These are phyloP conservation scores for Rubus idaeus DNA, from an alignment of 306 rosid genomes.

Conservation along the genomic window DNA sequence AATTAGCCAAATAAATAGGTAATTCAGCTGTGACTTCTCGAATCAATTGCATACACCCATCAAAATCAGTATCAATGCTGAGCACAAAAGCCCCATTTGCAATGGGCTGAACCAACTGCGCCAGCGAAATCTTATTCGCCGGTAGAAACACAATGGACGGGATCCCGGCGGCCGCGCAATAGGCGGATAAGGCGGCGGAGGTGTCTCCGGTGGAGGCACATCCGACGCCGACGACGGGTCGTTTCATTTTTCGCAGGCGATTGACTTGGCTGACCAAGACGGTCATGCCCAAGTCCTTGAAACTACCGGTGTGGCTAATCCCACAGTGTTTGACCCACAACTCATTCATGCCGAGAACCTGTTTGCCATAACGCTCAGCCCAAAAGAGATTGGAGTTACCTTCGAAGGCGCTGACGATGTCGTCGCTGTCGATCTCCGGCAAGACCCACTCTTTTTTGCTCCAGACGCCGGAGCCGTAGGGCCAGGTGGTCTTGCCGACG, in stretches of 20 bases:
- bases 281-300: slow-evolving; percentile 87
- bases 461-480: slow-evolving; percentile 89
- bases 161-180: slow-evolving; percentile 72
- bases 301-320: slow-evolving; percentile 78
- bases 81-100: slow-evolving; percentile 83
- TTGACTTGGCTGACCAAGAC: slow-evolving; percentile 87
- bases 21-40: slow-evolving; percentile 71
- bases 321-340: slow-evolving; percentile 93
- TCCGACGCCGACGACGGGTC: slow-evolving; percentile 76
- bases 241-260: slow-evolving; percentile 59
- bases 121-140: slow-evolving; percentile 59
- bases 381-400: slow-evolving; percentile 84
- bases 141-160: slow-evolving; percentile 79
- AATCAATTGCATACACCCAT: slow-evolving; percentile 81
- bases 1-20: slow-evolving; percentile 70
- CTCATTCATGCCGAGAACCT: slow-evolving; percentile 65
- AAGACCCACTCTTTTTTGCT: slow-evolving; percentile 85
- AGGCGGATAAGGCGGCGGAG: slow-evolving; percentile 75
- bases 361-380: slow-evolving; percentile 89
- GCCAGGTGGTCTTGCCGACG: slow-evolving; percentile 80
- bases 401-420: slow-evolving; percentile 71
- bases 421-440: slow-evolving; percentile 71
- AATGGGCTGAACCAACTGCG: slow-evolving; percentile 82
- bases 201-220: slow-evolving; percentile 87
- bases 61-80: slow-evolving; percentile 81